Evolutionary conservation across 352 stramenopile species (phyloP), one percentile per base, ranked within the genome.

Genomic region (Elongisporangium undulatum): DNA sequence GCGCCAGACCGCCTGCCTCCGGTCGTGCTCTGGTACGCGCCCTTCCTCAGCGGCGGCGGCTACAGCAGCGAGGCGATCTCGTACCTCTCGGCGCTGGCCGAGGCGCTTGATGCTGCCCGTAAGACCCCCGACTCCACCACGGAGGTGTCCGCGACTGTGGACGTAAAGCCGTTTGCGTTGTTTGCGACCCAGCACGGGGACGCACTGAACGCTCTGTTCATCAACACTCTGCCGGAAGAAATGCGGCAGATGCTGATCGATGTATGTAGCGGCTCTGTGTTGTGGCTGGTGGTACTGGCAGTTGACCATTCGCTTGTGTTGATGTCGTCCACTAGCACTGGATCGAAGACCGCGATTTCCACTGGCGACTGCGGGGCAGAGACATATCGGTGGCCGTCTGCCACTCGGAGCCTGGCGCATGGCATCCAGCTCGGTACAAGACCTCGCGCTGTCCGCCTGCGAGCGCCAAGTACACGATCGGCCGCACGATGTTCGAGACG

Each of bases 401-500:
- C 59, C 94, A 98, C 64, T 97, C 86, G 15, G 94, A 98, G 65
- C 94, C 94, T 4, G 94, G 94, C 0, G 94, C 91, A 16, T 98
- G 94, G 94, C 63, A 92, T n/a, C 83, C 80, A 1, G 74, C 87
- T 1, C 64, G 67, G 45, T 96, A 94, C 65, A 74, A 68, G 51
- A 91, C 79, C 22, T 85, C 77, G 16, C 70, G 68, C 19, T 96
- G 82, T 72, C 89, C 83, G 8, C 85, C 84, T 0, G 19, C 60
- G 2, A 60, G 67, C 0, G 67, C 78, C 6, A 52, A 51, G 52
- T 96, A 90, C 63, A 77, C 58, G 0, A 79, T 98, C 8, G 94
- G 94, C 13, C 64, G 94, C 2, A 98, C 94, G 2, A 98, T 98
- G 94, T 98, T 98, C 59, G 94, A 98, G 73, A 98, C 92, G 41